Evolutionary conservation across 257 asterid genomes (phyloP).

Genomic region (Plantago major): DNA sequence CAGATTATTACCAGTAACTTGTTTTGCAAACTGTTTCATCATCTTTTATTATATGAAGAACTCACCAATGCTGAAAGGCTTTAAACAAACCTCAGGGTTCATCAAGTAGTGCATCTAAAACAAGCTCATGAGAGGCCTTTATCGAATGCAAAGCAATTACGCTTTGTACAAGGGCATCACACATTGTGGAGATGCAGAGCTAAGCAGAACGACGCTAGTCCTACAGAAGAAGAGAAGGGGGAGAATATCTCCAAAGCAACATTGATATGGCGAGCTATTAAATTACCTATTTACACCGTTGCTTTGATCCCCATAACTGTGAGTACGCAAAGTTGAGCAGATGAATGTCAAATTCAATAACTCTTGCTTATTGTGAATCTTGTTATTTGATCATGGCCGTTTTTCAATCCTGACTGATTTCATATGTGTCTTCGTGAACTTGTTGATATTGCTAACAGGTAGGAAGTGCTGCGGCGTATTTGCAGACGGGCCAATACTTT

Average conservation of each 20-base stretch:
- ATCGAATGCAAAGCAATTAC: slow-evolving; percentile 17
- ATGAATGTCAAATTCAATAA: no score
- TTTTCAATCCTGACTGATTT: not conserved
- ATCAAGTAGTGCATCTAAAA: slow-evolving; percentile 27
- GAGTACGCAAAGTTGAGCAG: slow-evolving; percentile 24
- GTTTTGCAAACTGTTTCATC: not conserved
- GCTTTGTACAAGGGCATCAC: slow-evolving; percentile 16
- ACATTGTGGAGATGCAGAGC: slow-evolving; percentile 32
- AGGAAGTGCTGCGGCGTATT: slow-evolving; percentile 90
- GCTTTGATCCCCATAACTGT: slow-evolving; percentile 79
- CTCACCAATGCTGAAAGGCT: not conserved
- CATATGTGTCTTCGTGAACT: not conserved
- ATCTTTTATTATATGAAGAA: not conserved
- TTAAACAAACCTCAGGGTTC: slow-evolving; percentile 35
- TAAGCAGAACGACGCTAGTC: slow-evolving; percentile 13
- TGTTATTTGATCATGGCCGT: no score
- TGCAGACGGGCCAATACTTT: slow-evolving; percentile 58
- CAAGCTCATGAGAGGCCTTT: slow-evolving; percentile 25
- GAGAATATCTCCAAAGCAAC: slow-evolving; percentile 52
- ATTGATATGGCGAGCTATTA: slow-evolving; percentile 83
- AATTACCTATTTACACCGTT: slow-evolving; percentile 62
- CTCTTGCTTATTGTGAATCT: no score
- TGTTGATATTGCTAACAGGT: slow-evolving; percentile 43
- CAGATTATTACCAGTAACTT: not conserved
- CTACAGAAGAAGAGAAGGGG: slow-evolving; percentile 27